These are phyloP conservation scores for Colletotrichum sp. DNA, from an alignment of 2,329 filamentous ascomycete species.

Conservation along the genomic window DNA sequence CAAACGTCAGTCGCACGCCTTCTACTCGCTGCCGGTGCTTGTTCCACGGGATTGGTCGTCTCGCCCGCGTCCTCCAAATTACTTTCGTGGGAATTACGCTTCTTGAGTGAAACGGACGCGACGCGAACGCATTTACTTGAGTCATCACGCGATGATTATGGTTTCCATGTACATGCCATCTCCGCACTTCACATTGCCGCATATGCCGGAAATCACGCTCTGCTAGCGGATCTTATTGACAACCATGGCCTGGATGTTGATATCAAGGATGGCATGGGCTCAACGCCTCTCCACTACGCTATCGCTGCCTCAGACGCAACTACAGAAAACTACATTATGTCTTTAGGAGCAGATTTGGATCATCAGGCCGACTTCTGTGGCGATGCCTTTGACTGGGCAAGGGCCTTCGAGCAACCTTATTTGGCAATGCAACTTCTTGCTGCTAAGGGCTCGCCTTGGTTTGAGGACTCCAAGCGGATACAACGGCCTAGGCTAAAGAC, in stretches of 20 bases:
- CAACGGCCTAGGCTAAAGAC: not conserved
- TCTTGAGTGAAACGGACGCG: too few relatives aligned
- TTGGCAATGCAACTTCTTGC: not conserved
- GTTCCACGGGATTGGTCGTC: not conserved
- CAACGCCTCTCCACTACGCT: not conserved
- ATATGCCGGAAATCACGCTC: not conserved
- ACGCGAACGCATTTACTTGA: not conserved
- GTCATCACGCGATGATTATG: not conserved
- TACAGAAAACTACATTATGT: not conserved
- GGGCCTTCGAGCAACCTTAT: not conserved
- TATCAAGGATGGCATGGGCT: accelerated
- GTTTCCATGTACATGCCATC: accelerated
- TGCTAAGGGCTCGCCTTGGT: not conserved
- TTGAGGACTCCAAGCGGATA: not conserved
- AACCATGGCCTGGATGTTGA: not conserved
- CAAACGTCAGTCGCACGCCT: not conserved
- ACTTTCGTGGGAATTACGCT: not conserved
- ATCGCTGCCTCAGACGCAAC: not conserved
- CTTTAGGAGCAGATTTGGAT: not conserved
- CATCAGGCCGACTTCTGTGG: not conserved
- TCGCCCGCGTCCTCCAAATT: not conserved
- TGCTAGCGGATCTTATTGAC: not conserved
- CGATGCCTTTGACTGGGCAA: not conserved
- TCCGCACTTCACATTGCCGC: not conserved
- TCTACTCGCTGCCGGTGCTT: not conserved